These are phyloP conservation scores for Taphrina wiesneri DNA, from an alignment of 1,139 yeast species.

Conservation along the genomic window DNA sequence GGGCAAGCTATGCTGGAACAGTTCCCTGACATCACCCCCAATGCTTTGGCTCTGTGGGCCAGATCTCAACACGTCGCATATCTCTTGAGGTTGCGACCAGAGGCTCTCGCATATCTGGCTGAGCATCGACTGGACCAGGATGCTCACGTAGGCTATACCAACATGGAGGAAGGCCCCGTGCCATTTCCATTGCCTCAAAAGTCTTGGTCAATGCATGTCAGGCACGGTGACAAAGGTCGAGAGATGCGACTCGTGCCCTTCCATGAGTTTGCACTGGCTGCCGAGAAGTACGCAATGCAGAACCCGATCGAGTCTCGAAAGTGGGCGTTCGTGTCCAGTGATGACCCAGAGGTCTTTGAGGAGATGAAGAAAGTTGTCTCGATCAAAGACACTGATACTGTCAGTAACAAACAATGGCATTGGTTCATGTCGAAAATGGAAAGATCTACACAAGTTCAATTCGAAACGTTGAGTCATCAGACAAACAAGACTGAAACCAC, in stretches of 20 bases:
- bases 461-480: neutral
- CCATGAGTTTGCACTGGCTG: neutral
- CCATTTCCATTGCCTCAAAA: conserved; percentile 1
- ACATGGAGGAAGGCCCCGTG: neutral
- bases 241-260: conserved; percentile 2
- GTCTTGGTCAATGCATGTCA: conserved; percentile 1
- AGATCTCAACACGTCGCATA: neutral
- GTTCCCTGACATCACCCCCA: neutral
- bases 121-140: neutral
- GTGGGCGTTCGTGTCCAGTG: neutral
- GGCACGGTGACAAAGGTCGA: neutral
- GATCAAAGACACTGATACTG: neutral
- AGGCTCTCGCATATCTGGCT: neutral
- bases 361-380: neutral
- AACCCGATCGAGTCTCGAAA: neutral
- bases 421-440: neutral
- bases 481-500: neutral
- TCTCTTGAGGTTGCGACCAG: neutral
- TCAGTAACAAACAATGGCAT: neutral
- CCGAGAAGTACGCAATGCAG: neutral
- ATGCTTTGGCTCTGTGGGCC: neutral
- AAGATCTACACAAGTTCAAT: neutral
- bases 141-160: neutral
- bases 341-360: neutral
- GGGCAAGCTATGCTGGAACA: neutral